phyloP scores from a whole-genome alignment of 179 eudicot genomes.

The Silene noctiflora region DNA sequence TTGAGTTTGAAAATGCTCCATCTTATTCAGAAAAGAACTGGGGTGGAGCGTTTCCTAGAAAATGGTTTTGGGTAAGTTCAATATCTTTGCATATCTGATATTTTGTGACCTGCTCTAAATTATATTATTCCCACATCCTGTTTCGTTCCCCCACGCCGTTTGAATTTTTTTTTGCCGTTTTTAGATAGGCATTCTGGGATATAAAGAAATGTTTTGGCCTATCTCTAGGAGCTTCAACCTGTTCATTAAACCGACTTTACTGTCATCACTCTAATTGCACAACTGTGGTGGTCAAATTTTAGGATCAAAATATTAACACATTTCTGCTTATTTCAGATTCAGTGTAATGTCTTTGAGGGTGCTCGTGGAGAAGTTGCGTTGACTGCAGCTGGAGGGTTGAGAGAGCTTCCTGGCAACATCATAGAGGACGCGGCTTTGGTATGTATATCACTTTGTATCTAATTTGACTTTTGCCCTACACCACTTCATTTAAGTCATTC shows the following conservation, averaged over 20 bases:
- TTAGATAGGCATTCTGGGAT: background rate
- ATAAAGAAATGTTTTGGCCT: background rate
- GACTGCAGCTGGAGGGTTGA: slow-evolving; percentile 89
- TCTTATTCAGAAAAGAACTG: slow-evolving; percentile 94
- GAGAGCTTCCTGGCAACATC: slow-evolving; percentile 75
- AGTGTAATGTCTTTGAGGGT: slow-evolving; percentile 93
- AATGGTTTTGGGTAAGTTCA: slow-evolving; percentile 89
- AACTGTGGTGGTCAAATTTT: background rate
- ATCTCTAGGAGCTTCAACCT: background rate
- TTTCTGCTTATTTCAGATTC: slow-evolving; percentile 44
- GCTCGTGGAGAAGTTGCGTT: slow-evolving; percentile 87
- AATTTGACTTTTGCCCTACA: background rate
- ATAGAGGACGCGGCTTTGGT: slow-evolving; percentile 92
- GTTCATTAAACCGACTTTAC: background rate
- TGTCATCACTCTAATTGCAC: background rate
- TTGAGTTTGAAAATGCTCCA: slow-evolving; percentile 86
- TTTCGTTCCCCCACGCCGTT: background rate
- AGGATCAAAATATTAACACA: slow-evolving; percentile 16
- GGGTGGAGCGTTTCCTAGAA: slow-evolving; percentile 94
- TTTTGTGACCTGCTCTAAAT: background rate
- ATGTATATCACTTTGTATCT: slow-evolving; percentile 25
- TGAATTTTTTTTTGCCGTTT: background rate
- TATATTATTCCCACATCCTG: background rate
- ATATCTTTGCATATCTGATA: background rate
- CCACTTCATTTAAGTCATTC: background rate